Conservation (phyloP, 1,284 basidiomycete genomes). For the Cutaneotrichosporon cutaneum region DNA sequence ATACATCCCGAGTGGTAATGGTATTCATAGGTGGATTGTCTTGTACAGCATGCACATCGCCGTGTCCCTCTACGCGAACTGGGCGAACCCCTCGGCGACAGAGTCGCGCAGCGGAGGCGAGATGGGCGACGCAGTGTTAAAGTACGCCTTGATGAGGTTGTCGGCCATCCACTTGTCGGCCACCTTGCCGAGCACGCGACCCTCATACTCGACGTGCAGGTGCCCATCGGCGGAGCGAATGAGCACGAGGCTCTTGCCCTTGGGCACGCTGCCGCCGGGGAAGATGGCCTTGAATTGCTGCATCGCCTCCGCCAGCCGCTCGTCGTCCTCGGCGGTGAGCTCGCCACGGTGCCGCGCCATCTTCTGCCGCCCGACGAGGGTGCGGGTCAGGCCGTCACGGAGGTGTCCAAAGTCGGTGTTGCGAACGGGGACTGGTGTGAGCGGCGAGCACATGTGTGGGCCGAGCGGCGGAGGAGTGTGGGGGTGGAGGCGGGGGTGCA, state of each 20-base stretch:
- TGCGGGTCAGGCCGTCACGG: slow-evolving; percentile 57
- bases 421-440: slow-evolving; percentile 55
- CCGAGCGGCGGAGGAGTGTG: background rate
- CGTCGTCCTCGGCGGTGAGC: slow-evolving; percentile 40
- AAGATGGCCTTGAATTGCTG: slow-evolving; percentile 55
- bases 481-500: too few species aligned
- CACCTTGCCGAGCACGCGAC: slow-evolving; percentile 48
- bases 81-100: slow-evolving; percentile 4
- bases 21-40: slow-evolving; percentile 10
- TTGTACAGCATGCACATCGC: slow-evolving; percentile 19
- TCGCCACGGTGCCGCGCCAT: slow-evolving; percentile 36
- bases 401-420: slow-evolving; percentile 59
- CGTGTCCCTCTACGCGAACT: background rate
- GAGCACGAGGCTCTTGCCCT: slow-evolving; percentile 54
- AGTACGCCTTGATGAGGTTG: slow-evolving; percentile 54
- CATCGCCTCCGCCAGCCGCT: slow-evolving; percentile 45
- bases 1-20: slow-evolving; percentile 1
- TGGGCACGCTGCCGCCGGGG: slow-evolving; percentile 54
- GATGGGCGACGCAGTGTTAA: slow-evolving; percentile 48
- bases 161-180: slow-evolving; percentile 49
- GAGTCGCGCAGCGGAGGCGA: slow-evolving; percentile 27
- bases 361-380: slow-evolving; percentile 55
- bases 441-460: background rate
- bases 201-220: slow-evolving; percentile 32
- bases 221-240: slow-evolving; percentile 36